phyloP scores from a whole-genome alignment of 495 filamentous ascomycete genomes.

The Neurospora tetraspora region DNA sequence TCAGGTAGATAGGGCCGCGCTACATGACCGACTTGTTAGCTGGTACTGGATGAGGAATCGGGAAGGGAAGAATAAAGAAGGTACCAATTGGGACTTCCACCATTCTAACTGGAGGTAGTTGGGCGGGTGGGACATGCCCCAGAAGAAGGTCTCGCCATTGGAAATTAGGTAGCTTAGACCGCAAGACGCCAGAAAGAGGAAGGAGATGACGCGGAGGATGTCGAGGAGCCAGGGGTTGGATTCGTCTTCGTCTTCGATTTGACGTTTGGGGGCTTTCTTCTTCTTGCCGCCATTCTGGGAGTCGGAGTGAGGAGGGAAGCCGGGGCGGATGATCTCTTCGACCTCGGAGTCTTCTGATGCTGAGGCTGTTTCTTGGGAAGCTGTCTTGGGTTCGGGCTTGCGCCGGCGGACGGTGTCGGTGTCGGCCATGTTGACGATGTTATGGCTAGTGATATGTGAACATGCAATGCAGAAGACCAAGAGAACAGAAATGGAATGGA shows the following conservation, averaged over 20 bases:
- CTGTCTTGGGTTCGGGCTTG: constrained; percentile 14
- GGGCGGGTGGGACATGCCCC: constrained; percentile 49
- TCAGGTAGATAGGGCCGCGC: constrained; percentile 47
- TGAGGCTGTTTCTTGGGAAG: background rate
- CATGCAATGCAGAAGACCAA: background rate
- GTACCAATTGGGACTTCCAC: constrained; percentile 54
- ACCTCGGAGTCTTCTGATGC: background rate
- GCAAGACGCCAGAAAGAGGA: constrained; percentile 56
- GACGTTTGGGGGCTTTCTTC: constrained; percentile 9
- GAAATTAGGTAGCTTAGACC: constrained; percentile 76
- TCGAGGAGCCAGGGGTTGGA: constrained; percentile 47
- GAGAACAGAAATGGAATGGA: background rate
- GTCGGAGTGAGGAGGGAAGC: background rate
- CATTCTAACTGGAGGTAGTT: constrained; percentile 54
- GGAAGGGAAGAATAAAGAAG: background rate
- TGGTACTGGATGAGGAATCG: background rate
- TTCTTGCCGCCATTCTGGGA: constrained; percentile 5
- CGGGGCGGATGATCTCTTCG: background rate
- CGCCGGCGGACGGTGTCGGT: constrained; percentile 18
- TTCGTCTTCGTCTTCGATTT: constrained; percentile 32
- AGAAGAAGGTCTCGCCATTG: constrained; percentile 50
- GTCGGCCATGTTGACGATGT: constrained; percentile 13
- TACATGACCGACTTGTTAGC: constrained; percentile 10
- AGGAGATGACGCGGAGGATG: constrained; percentile 61
- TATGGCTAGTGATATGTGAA: background rate